Evolutionary conservation across 345 rosid genomes (phyloP), one percentile per base, ranked within the genome.

Genomic region (Moricandia moricandioides): DNA sequence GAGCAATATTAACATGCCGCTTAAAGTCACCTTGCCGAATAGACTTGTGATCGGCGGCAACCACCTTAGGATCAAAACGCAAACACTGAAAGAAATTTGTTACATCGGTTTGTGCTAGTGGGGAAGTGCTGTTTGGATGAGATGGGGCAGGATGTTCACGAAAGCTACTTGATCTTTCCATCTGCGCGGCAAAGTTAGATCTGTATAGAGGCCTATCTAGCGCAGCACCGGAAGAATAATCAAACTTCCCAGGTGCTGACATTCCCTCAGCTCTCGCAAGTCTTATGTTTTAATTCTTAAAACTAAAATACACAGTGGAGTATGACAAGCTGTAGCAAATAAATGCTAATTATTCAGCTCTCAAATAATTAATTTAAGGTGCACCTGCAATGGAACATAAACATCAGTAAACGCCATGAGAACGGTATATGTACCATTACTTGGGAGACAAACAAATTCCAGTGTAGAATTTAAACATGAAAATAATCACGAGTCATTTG

Each of bases 91-190:
- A 81, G 84, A 92, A 95, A 77, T 71, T 88, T 62, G 78, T 70
- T 69, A 90, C 87, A 64, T 95, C 97, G 55, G 78, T 84, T 80
- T 89, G 93, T 29, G 86, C 76, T 78, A 81, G 51, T 18, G 79
- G 69, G 74, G 90, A 82, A 79, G 83, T 80, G 80, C 82, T 82
- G 79, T 74, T 86, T 74, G 89, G 86, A 70, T 84, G 85, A 86
- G 91, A 78, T 24, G 86, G 69, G 71, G 79, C 76, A 33, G 88
- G 84, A 80, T 83, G 85, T 83, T 89, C 94, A 26, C 89, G 92
- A 77, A 90, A 91, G 82, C 93, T 90, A 75, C 91, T 81, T 1
- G 97, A 88, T 86, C 95, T 91, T 78, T 94, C 96, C 85, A 88
- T 75, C 65, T 86, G 84, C 78, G 88, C 78, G 14, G 86, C 72